Conservation (phyloP, 1,139 yeast genomes). For the Hanseniaspora uvarum region DNA sequence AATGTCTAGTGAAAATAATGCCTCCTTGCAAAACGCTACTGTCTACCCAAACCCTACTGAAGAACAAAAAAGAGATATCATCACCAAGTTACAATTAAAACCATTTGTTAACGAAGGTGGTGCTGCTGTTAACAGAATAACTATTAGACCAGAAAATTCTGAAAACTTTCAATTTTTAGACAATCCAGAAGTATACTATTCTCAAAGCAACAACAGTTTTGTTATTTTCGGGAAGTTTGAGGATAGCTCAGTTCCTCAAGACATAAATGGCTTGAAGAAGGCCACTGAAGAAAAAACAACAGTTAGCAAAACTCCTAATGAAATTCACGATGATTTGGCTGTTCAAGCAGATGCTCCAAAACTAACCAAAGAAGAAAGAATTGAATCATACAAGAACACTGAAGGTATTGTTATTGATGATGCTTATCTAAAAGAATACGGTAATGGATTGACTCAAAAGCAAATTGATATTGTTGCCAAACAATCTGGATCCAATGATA, state of each 20-base stretch:
- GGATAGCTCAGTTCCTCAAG: constrained; percentile 11
- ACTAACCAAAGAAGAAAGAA: constrained; percentile 5
- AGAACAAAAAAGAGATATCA: constrained; percentile 16
- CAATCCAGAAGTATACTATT: constrained; percentile 15
- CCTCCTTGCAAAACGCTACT: constrained; percentile 13
- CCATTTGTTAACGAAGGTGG: constrained; percentile 13
- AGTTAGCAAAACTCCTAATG: constrained; percentile 7
- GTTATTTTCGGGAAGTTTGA: constrained; percentile 13
- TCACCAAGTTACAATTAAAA: constrained; percentile 7
- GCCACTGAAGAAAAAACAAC: neutral
- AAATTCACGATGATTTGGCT: constrained; percentile 10
- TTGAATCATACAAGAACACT: constrained; percentile 1
- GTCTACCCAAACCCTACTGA: constrained; percentile 17
- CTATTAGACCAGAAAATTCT: constrained; percentile 14
- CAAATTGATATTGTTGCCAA: constrained; percentile 15
- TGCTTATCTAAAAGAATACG: constrained; percentile 9
- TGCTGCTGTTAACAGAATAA: constrained; percentile 15
- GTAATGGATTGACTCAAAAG: constrained; percentile 13
- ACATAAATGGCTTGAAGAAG: neutral
- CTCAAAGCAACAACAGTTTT: constrained; percentile 12
- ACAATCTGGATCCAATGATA: constrained; percentile 13
- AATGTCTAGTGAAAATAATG: neutral
- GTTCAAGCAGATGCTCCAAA: constrained; percentile 16
- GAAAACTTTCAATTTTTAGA: constrained; percentile 15
- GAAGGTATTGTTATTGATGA: constrained; percentile 11